These are phyloP conservation scores for Isoetes engelmannii DNA, from an alignment of 83 land plant genomes.

Conservation along the genomic window DNA sequence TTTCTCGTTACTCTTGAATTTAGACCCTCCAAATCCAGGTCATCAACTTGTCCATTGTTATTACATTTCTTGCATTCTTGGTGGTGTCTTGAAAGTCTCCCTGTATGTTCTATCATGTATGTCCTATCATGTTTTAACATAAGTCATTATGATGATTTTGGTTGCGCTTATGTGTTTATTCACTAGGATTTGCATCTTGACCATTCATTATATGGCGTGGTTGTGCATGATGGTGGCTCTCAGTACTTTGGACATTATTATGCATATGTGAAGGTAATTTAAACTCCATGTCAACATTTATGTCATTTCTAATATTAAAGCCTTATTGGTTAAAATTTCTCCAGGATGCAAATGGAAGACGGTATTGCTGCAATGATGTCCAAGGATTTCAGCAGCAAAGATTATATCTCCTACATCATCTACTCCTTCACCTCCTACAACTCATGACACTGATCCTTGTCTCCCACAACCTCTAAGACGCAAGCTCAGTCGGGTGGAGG, in stretches of 20 bases:
- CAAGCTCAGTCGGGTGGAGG: conserved; percentile 4
- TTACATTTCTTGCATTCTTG: not conserved
- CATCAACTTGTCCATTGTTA: no score
- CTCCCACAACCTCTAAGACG: not conserved
- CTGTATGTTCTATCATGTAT: not conserved
- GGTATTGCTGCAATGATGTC: conserved; percentile 96
- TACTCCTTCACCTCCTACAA: conserved; percentile 23
- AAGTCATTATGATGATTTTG: not conserved
- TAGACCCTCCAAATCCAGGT: not conserved
- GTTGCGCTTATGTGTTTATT: not conserved
- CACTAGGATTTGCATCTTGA: conserved; percentile 79
- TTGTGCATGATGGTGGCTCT: conserved; percentile 88
- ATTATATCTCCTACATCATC: conserved; percentile 6
- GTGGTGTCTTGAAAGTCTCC: not conserved
- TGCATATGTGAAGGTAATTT: conserved; percentile 90
- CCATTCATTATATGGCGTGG: conserved; percentile 74
- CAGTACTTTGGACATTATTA: conserved; percentile 94
- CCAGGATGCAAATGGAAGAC: conserved; percentile 72
- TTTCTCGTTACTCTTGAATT: not conserved
- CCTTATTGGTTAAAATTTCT: not conserved
- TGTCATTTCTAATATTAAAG: not conserved
- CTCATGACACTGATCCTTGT: conserved; percentile 20
- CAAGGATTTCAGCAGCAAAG: not conserved
- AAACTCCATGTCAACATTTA: not conserved
- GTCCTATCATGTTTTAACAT: not conserved